Percentiles rank a stretch among this genome's conserved stretches.
phyloP scores from a whole-genome alignment of 2,329 filamentous ascomycete species.

The Epichloe sylvatica region DNA sequence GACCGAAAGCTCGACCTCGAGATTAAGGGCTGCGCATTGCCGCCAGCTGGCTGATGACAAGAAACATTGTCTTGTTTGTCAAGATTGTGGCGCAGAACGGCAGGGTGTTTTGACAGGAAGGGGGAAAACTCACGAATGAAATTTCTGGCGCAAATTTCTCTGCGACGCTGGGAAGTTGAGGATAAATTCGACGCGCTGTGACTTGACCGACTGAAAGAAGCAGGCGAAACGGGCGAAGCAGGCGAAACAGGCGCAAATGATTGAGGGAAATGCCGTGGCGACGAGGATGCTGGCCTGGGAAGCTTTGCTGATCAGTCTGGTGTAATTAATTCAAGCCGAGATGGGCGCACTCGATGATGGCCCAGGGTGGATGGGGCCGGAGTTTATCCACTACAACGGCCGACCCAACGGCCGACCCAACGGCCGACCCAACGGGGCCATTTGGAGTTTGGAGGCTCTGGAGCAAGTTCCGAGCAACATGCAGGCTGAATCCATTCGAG shows the following conservation, averaged over 20 bases:
- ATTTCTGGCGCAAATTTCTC: neutral
- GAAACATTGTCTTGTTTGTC: neutral
- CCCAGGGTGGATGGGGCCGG: neutral
- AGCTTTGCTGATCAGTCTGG: neutral
- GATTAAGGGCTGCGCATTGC: neutral
- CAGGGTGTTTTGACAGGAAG: neutral
- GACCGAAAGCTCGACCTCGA: neutral
- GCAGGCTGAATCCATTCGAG: neutral
- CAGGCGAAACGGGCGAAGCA: too few relatives aligned
- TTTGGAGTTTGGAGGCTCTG: neutral
- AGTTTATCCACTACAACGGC: constrained; percentile 5
- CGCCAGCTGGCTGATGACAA: neutral
- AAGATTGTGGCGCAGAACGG: neutral
- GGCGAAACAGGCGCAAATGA: too few relatives aligned
- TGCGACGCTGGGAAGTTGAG: neutral
- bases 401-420: too few relatives aligned
- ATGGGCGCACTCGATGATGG: too few relatives aligned
- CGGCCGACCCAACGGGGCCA: too few relatives aligned
- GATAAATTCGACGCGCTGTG: neutral
- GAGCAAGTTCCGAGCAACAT: neutral
- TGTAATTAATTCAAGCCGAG: neutral
- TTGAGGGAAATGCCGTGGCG: neutral
- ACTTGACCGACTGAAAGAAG: neutral
- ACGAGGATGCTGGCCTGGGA: neutral
- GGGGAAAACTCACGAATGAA: neutral